Percentiles rank a stretch among this genome's conserved stretches.
phyloP scores from a whole-genome alignment of 2,329 filamentous ascomycete species.

The Fusarium phyllophilum region DNA sequence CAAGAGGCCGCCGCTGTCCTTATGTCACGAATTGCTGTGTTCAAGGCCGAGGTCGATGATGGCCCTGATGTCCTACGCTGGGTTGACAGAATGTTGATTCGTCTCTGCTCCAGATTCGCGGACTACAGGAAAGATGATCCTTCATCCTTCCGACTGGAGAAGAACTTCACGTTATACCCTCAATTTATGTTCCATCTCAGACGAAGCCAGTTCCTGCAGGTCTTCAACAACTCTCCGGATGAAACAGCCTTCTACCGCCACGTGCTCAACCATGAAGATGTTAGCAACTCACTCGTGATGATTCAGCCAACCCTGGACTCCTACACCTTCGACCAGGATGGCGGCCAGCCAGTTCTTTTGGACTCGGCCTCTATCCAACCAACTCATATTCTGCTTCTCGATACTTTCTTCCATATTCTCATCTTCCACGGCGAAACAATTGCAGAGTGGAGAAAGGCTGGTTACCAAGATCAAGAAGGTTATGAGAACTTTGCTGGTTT shows the following conservation, averaged over 20 bases:
- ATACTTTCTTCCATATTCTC: constrained; percentile 99
- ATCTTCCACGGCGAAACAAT: constrained; percentile 99
- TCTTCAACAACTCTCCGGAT: constrained; percentile 99
- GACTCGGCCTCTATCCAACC: constrained; percentile 97
- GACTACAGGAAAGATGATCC: constrained; percentile 99
- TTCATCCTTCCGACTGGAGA: constrained; percentile 94
- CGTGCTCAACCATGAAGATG: constrained; percentile 96
- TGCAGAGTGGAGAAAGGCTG: constrained; percentile 97
- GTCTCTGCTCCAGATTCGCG: constrained; percentile 94
- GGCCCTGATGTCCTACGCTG: constrained; percentile 97
- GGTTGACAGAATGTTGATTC: constrained; percentile 98
- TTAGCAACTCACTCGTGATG: constrained; percentile 97
- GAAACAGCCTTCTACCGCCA: constrained; percentile 99
- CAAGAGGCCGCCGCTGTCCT: constrained; percentile 97
- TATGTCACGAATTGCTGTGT: constrained; percentile 99
- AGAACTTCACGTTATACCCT: constrained; percentile 98
- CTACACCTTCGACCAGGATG: constrained; percentile 96
- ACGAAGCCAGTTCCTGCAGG: constrained; percentile 95
- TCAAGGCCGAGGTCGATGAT: constrained; percentile 98
- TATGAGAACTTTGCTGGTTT: constrained; percentile 95
- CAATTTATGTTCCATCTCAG: constrained; percentile 99
- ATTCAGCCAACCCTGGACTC: constrained; percentile 98
- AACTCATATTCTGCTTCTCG: constrained; percentile 90
- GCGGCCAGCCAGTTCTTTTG: constrained; percentile 89
- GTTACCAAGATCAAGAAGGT: constrained; percentile 97